Evolutionary conservation across 805 yeast species (phyloP), one percentile per base, ranked within the genome.

Genomic region (Danielozyma ontarioensis): DNA sequence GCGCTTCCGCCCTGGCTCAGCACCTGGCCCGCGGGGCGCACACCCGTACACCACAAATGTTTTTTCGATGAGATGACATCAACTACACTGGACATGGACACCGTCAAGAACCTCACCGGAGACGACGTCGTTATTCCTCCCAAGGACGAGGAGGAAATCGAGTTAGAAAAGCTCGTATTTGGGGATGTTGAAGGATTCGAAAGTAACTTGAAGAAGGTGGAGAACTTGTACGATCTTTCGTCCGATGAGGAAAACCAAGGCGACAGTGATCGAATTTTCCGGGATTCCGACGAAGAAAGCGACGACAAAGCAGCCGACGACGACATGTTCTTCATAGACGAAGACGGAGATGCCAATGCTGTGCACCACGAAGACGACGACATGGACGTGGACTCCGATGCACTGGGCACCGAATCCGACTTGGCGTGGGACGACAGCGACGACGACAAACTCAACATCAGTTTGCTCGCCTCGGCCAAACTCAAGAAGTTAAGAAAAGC

Each of bases 381-480:
- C 16, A 41, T 39, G 48, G 46, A 41, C 8, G 35, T 36, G 15
- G 43, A 37, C 15, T 10, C n/a, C 17, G n/a, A 35, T 34, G 6
- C 41, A 31, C 4, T 46, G 36, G 3, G 35, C 28, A 5, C 39
- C 36, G 33, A 27, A 28, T 28, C 16, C 18, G 55, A 46, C n/a
- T 49, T 42, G 22, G 74, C 70, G 14, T 93, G 98, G 98, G 57
- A 57, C 12, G 98, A 93, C 60, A 81, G 94, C 37, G 97, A 89
- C 50, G 98, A 93, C 55, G 97, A 89, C 41, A 68, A 68, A 28
- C 45, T 84, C 17, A 61, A 64, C 14, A 69, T 90, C 5, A 75
- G 93, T 2, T 58, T 93, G 19, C 51, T 67, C 12, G 55, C 72
- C 1, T 63, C 80, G 1, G 80, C 81, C 42, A 76, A 74, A 44